Conservation (phyloP, 2,329 filamentous ascomycete species). For the Aspergillus sp. region DNA sequence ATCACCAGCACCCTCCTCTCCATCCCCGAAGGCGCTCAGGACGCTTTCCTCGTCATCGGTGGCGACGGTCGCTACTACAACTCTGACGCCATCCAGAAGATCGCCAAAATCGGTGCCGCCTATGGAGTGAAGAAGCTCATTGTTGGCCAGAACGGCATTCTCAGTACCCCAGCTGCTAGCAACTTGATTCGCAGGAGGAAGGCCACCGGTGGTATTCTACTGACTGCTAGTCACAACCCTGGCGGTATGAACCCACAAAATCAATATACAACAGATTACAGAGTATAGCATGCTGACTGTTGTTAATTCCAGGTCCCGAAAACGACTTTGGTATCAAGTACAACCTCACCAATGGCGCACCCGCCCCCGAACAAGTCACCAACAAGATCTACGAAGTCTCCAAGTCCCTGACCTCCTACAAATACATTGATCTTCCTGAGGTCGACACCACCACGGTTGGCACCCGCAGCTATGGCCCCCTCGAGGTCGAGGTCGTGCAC, state of each 20-base stretch:
- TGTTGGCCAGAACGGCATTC: slow-evolving; percentile 92
- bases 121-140: slow-evolving; percentile 99
- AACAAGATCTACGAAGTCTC: slow-evolving; percentile 96
- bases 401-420: slow-evolving; percentile 88
- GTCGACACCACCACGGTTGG: slow-evolving; percentile 82
- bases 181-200: slow-evolving; percentile 93
- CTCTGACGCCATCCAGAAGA: slow-evolving; percentile 91
- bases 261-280: no score
- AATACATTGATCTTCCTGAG: slow-evolving; percentile 82
- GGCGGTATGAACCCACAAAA: slow-evolving; percentile 66
- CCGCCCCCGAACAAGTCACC: slow-evolving; percentile 91
- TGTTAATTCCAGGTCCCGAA: slow-evolving; percentile 64
- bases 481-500: slow-evolving; percentile 95
- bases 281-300: not conserved
- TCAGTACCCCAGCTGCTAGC: slow-evolving; percentile 93
- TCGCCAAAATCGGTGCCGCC: slow-evolving; percentile 93
- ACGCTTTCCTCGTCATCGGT: slow-evolving; percentile 89
- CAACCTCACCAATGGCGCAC: slow-evolving; percentile 94
- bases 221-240: slow-evolving; percentile 98
- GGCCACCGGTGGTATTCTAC: slow-evolving; percentile 91
- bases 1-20: slow-evolving; percentile 91
- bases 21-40: slow-evolving; percentile 90
- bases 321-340: slow-evolving; percentile 99
- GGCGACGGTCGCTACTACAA: slow-evolving; percentile 98
- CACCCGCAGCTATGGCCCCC: slow-evolving; percentile 74